phyloP scores from a whole-genome alignment of 371 early-diverging fungal species.

The Mortierella sp. region DNA sequence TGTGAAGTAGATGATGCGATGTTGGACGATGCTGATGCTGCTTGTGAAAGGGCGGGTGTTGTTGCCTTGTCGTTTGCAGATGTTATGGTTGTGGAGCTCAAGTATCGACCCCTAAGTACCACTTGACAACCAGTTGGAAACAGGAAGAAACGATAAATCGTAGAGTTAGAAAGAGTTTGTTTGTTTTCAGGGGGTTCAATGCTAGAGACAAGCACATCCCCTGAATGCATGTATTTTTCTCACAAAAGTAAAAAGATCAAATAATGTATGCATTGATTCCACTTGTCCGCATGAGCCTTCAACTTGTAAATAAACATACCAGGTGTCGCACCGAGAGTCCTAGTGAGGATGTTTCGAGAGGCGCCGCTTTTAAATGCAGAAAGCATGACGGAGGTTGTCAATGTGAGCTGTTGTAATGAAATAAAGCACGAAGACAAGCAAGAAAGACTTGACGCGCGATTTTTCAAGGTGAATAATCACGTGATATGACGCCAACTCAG shows the following conservation, averaged over 20 bases:
- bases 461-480: background rate
- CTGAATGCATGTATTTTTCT: background rate
- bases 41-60: constrained; percentile 6
- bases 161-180: background rate
- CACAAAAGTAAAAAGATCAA: background rate
- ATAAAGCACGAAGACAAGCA: background rate
- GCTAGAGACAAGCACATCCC: background rate
- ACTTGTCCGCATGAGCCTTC: background rate
- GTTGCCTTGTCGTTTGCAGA: constrained; percentile 18
- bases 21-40: constrained; percentile 14
- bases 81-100: constrained; percentile 13
- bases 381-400: constrained; percentile 28
- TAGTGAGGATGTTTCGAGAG: constrained; percentile 7
- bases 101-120: constrained; percentile 14
- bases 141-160: background rate
- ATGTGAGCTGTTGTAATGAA: constrained; percentile 1
- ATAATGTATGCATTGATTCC: background rate
- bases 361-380: constrained; percentile 19
- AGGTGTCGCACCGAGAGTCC: constrained; percentile 12
- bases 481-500: background rate
- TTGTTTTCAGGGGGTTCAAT: background rate
- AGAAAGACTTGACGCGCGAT: background rate
- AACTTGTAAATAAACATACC: constrained; percentile 6
- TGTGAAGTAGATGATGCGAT: constrained; percentile 5
- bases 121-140: background rate